These are phyloP conservation scores for Trichaptum fuscoviolaceum DNA, from an alignment of 768 basidiomycete species.

Conservation along the genomic window DNA sequence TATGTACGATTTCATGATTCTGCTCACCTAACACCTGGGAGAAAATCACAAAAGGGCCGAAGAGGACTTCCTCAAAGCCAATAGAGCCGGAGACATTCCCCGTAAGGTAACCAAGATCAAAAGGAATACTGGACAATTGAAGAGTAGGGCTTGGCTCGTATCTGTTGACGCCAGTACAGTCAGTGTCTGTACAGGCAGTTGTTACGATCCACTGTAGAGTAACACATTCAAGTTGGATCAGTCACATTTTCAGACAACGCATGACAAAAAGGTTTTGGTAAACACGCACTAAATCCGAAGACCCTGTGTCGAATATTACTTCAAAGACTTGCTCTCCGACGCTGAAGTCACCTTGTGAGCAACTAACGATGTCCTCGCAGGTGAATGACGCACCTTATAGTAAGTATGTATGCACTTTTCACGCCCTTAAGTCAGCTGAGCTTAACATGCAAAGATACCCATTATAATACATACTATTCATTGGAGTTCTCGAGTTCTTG, in stretches of 20 bases:
- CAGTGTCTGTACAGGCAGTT: slow-evolving; percentile 35
- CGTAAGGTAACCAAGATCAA: slow-evolving; percentile 44
- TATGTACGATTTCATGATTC: neutral
- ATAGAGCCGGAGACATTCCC: slow-evolving; percentile 45
- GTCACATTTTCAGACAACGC: slow-evolving; percentile 8
- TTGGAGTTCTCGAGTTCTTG: neutral
- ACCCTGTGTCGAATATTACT: slow-evolving; percentile 51
- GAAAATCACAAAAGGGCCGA: slow-evolving; percentile 40
- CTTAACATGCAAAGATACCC: neutral
- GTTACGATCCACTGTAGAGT: slow-evolving; percentile 47
- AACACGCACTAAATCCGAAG: slow-evolving; percentile 45
- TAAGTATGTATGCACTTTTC: neutral
- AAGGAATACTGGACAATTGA: slow-evolving; percentile 30
- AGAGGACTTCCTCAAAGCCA: slow-evolving; percentile 39
- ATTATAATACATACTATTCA: neutral
- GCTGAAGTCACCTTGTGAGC: slow-evolving; percentile 10
- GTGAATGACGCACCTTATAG: neutral
- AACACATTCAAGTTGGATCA: too few species aligned
- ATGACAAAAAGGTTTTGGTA: slow-evolving; percentile 3
- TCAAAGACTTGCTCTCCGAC: slow-evolving; percentile 39
- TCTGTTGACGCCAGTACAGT: slow-evolving; percentile 40
- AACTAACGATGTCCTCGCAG: neutral
- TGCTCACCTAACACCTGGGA: slow-evolving; percentile 44
- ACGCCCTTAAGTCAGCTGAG: neutral
- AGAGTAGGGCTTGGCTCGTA: slow-evolving; percentile 31